Percentiles rank a stretch among this genome's conserved stretches.
These are phyloP conservation scores for Elsinoe batatas DNA, from an alignment of 2,329 filamentous ascomycete genomes.

Conservation along the genomic window DNA sequence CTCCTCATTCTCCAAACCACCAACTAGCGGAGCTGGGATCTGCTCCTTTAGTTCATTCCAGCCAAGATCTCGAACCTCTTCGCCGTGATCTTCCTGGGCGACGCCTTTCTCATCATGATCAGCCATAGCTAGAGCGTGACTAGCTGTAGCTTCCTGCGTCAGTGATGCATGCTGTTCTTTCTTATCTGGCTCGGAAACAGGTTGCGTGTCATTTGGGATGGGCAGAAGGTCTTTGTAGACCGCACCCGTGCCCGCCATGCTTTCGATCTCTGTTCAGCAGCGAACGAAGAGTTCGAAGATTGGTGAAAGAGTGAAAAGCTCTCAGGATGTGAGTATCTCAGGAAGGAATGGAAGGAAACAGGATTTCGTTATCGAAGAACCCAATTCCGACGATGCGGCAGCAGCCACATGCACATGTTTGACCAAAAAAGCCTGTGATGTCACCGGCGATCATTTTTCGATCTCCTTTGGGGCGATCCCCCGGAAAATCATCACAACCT, in stretches of 20 bases:
- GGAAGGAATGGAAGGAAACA: not conserved
- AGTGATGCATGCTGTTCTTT: constrained; percentile 25
- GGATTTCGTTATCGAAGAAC: not conserved
- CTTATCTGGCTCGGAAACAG: constrained; percentile 26
- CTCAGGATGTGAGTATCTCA: not conserved
- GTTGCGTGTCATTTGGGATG: constrained; percentile 24
- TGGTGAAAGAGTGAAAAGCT: not conserved
- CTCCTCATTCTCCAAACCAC: constrained; percentile 61
- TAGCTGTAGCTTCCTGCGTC: constrained; percentile 35
- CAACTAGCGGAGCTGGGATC: constrained; percentile 53
- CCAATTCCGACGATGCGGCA: not conserved
- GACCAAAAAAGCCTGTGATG: not conserved
- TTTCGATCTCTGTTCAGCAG: not conserved
- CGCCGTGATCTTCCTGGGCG: constrained; percentile 32
- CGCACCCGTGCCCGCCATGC: constrained; percentile 10
- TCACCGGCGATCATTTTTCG: not conserved
- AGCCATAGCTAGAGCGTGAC: constrained; percentile 38
- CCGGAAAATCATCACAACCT: not conserved
- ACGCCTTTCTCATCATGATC: constrained; percentile 40
- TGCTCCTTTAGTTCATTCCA: constrained; percentile 53
- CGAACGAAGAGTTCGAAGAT: not conserved
- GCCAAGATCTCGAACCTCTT: constrained; percentile 56
- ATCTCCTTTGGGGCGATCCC: not conserved
- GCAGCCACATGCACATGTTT: too few relatives aligned
- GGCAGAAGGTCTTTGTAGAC: constrained; percentile 25